Conservation (phyloP, 2,329 filamentous ascomycete genomes). For the Penicillium verrucosum region DNA sequence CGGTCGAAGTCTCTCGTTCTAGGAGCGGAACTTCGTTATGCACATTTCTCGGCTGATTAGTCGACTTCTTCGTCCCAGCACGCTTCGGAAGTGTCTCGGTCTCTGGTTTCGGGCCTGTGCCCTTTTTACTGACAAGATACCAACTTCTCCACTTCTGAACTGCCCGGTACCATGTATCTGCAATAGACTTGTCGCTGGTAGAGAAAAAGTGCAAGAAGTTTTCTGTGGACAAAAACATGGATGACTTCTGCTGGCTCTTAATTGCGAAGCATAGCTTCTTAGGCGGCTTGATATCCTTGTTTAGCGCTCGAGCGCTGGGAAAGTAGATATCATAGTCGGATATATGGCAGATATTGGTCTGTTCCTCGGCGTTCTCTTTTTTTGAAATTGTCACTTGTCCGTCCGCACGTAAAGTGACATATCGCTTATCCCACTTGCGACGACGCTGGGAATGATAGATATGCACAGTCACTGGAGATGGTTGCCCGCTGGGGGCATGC, state of each 20-base stretch:
- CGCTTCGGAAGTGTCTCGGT: conserved; percentile 21
- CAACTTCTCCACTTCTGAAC: conserved; percentile 85
- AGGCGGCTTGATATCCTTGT: conserved; percentile 73
- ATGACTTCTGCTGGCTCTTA: conserved; percentile 87
- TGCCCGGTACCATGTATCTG: conserved; percentile 65
- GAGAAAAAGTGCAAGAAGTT: conserved; percentile 93
- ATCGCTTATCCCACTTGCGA: conserved; percentile 86
- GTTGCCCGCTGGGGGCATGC: conserved; percentile 62
- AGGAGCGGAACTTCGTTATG: conserved; percentile 58
- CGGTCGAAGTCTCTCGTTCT: conserved; percentile 50
- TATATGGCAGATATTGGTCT: conserved; percentile 71
- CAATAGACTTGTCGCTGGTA: conserved; percentile 66
- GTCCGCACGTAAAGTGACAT: conserved; percentile 66
- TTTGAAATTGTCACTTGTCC: conserved; percentile 73
- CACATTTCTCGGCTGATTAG: conserved; percentile 38
- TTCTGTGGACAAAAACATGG: conserved; percentile 74
- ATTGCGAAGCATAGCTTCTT: conserved; percentile 83
- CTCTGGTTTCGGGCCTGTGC: conserved; percentile 49
- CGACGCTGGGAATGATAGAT: conserved; percentile 78
- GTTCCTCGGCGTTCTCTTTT: conserved; percentile 67
- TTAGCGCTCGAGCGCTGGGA: conserved; percentile 64
- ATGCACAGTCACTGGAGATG: conserved; percentile 64
- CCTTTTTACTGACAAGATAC: conserved; percentile 76
- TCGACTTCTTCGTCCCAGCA: conserved; percentile 24
- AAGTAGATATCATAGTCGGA: conserved; percentile 91